These are phyloP conservation scores for Begonia masoniana DNA, from an alignment of 306 rosid species.

Conservation along the genomic window DNA sequence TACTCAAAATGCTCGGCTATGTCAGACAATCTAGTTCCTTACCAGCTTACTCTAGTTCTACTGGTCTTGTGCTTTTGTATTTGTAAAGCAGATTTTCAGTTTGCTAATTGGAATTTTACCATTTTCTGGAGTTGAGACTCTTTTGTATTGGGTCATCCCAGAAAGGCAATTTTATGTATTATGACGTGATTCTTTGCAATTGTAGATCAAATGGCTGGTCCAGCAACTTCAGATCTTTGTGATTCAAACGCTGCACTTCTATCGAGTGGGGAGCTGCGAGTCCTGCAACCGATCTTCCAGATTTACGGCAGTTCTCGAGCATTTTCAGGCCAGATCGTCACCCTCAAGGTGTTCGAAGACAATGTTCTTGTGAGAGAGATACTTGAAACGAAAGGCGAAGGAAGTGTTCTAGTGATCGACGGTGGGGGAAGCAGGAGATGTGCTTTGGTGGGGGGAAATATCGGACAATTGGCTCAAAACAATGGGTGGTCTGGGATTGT, in stretches of 20 bases:
- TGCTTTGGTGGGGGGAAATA: constrained; percentile 40
- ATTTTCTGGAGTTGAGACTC: no score
- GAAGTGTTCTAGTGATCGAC: constrained; percentile 35
- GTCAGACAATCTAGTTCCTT: no score
- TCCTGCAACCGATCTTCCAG: constrained; percentile 37
- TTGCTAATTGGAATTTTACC: no score
- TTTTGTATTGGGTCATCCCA: no score
- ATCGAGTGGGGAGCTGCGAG: constrained; percentile 31
- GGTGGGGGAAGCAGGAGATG: constrained; percentile 43
- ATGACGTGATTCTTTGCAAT: neutral
- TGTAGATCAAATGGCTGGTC: constrained; percentile 12
- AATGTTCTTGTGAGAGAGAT: constrained; percentile 50
- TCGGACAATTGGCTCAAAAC: constrained; percentile 34
- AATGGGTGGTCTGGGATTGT: constrained; percentile 69
- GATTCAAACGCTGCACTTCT: constrained; percentile 26
- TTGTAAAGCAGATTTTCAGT: no score
- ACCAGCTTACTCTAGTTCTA: no score
- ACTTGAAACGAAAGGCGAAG: constrained; percentile 50
- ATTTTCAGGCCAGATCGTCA: constrained; percentile 47
- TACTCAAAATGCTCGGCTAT: no score
- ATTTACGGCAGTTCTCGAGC: constrained; percentile 33
- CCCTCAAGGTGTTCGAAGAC: constrained; percentile 69
- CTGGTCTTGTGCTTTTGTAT: no score
- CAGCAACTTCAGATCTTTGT: constrained; percentile 30
- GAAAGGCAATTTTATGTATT: no score